phyloP scores from a whole-genome alignment of 306 rosid species.

The Lathyrus sativus region DNA sequence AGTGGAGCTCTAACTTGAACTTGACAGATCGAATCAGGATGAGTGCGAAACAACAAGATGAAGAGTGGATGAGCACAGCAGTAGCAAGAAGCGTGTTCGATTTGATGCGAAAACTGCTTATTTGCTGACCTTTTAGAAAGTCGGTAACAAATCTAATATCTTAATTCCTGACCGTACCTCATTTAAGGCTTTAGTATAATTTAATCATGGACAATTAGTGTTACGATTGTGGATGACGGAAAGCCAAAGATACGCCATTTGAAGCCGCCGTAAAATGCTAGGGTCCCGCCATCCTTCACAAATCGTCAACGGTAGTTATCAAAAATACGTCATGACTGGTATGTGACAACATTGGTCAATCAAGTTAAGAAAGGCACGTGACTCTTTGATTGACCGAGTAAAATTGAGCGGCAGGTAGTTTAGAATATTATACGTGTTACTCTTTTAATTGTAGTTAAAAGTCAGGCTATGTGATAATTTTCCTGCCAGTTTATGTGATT shows the following conservation, averaged over 20 bases:
- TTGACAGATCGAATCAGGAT: background rate
- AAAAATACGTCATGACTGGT: background rate
- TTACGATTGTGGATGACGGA: background rate
- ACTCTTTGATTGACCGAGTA: background rate
- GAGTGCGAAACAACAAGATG: background rate
- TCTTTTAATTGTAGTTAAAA: slow-evolving; percentile 3
- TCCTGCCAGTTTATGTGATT: slow-evolving; percentile 20
- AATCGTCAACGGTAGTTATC: background rate
- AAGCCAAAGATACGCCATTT: background rate
- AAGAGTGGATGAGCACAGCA: background rate
- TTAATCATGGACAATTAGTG: background rate
- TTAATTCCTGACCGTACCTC: slow-evolving; percentile 21
- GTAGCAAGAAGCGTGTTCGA: background rate
- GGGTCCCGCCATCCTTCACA: background rate
- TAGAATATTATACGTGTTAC: background rate
- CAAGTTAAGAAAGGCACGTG: background rate
- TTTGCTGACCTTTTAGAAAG: background rate
- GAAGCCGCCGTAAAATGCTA: background rate
- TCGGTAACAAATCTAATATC: background rate
- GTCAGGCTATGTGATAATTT: slow-evolving; percentile 11
- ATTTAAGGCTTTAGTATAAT: background rate
- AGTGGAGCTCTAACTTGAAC: background rate
- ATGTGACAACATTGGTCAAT: background rate
- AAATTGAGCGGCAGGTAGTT: slow-evolving; percentile 5
- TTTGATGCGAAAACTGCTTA: slow-evolving; percentile 2